Evolutionary conservation across 352 stramenopile genomes (phyloP), one percentile per base, ranked within the genome.

Genomic region (Lagenidium giganteum): DNA sequence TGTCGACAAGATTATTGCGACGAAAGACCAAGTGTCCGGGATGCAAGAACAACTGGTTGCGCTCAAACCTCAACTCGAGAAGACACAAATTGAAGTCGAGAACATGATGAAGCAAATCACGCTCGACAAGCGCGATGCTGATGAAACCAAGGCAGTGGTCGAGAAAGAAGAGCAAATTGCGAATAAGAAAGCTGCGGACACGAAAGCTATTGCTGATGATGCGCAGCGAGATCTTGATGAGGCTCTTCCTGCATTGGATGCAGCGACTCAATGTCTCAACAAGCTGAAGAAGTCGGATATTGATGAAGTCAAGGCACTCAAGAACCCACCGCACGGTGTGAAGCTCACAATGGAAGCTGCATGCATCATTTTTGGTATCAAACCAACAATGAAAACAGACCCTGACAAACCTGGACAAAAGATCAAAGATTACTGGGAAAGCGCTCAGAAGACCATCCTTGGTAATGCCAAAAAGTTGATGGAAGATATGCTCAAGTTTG

Each of bases 351-450:
- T 95, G 80, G 78, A 93, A 45, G 77, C 85, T 9, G 82, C 77
- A 7, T 96, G 86, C 47, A 96, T 96, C 46, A 96, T 96, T 61
- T 96, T 96, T 50, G 73, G 73, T 23, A 88, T 96, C 49, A 96
- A 96, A 43, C 87, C 76, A 0, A 63, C 63, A 8, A 72, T 83
- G 43, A 86, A 87, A 39, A 71, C 69, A 0, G 75, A 88, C 32
- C 76, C 87, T 0, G 85, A 96, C 47, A 93, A 93, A 53, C 59
- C 83, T 22, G 58, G 87, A 2, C 57, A 96, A 70, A 89, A 96
- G 48, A 47, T 88, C 8, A 88, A 87, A 32, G 76, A 88, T 45
- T 88, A 87, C 51, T 88, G 76, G 76, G 76, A 87, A 40, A 85
- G 71, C 34, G 76, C 76, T 2, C 74, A 88, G 43, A 85, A 87